Base-by-base conservation (phyloP, 1,284 basidiomycete species). In the Ganoderma multipileum region DNA sequence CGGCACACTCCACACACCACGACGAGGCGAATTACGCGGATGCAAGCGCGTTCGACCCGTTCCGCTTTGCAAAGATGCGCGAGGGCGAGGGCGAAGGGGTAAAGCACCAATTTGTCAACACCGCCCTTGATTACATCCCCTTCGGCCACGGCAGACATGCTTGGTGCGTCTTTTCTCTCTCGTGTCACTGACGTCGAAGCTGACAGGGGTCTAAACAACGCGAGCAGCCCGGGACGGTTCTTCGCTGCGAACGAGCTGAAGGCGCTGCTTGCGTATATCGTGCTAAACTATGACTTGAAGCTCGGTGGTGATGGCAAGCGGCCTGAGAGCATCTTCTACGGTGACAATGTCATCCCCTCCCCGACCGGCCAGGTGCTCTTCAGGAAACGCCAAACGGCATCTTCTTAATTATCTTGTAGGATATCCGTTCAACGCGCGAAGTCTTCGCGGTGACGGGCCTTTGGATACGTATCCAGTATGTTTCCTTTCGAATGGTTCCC, bases 211-310 rank as follows among this genome's bases (percentile, higher is more conserved):
- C 5, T 36, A n/a, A n/a, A n/a, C n/a, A n/a, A 30, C 23, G 33
- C n/a, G 20, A 18, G 26, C 66, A 79, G 83, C 68, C 83, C 84
- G 5, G 83, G 83, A 0, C 78, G 83, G 2, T 85, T 84, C 76
- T 85, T 86, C 68, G 84, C 83, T 0, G 80, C 79, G 8, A 82
- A 78, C 69, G 82, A 83, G 73, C 73, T 86, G 44, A 86, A 86
- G 73, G 76, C 78, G 1, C 81, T 86, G 78, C 70, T 86, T 42
- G 83, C 82, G 9, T 79, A 85, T 62, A 73, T 85, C 11, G 67
- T 86, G 1, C 42, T 83, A 36, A 81, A 79, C 52, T 86, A 86
- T 71, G 86, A 87, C 64, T 1, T 70, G 12, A 66, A 70, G 74
- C 61, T 47, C 11, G 62, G 52, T 3, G 60, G 52, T 3, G 62